Conservation (phyloP, 2,329 filamentous ascomycete species). For the Penicillium hordei region DNA sequence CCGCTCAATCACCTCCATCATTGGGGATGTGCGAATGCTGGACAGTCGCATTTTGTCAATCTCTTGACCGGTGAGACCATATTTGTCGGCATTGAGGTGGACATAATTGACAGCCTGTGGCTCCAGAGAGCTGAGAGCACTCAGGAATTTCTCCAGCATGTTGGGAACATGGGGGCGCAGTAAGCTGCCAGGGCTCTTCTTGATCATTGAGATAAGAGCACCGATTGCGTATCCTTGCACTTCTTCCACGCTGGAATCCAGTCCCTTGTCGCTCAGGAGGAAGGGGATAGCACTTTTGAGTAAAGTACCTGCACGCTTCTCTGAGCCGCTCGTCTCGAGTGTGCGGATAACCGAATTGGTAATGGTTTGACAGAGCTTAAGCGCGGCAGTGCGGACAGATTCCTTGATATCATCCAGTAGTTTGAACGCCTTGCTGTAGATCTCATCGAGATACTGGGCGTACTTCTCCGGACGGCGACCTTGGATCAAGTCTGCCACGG, state of each 20-base stretch:
- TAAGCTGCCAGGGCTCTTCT: slow-evolving; percentile 74
- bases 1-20: slow-evolving; percentile 89
- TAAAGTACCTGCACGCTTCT: slow-evolving; percentile 71
- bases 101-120: slow-evolving; percentile 88
- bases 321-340: slow-evolving; percentile 70
- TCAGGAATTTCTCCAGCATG: slow-evolving; percentile 77
- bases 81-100: slow-evolving; percentile 80
- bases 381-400: slow-evolving; percentile 77
- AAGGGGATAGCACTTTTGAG: slow-evolving; percentile 87
- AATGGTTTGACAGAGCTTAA: slow-evolving; percentile 77
- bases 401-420: slow-evolving; percentile 96
- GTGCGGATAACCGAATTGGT: slow-evolving; percentile 83
- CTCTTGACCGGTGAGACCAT: slow-evolving; percentile 81
- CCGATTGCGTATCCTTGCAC: slow-evolving; percentile 80
- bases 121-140: slow-evolving; percentile 82
- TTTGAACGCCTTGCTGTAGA: slow-evolving; percentile 83
- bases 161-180: slow-evolving; percentile 78
- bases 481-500: slow-evolving; percentile 82
- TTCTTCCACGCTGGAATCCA: slow-evolving; percentile 85
- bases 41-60: slow-evolving; percentile 84
- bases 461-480: slow-evolving; percentile 75
- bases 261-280: slow-evolving; percentile 79
- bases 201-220: slow-evolving; percentile 84
- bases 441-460: slow-evolving; percentile 76
- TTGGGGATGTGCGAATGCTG: slow-evolving; percentile 79